Evolutionary conservation across 2,329 filamentous ascomycete genomes (phyloP).

Genomic region (Corynespora cassiicola): DNA sequence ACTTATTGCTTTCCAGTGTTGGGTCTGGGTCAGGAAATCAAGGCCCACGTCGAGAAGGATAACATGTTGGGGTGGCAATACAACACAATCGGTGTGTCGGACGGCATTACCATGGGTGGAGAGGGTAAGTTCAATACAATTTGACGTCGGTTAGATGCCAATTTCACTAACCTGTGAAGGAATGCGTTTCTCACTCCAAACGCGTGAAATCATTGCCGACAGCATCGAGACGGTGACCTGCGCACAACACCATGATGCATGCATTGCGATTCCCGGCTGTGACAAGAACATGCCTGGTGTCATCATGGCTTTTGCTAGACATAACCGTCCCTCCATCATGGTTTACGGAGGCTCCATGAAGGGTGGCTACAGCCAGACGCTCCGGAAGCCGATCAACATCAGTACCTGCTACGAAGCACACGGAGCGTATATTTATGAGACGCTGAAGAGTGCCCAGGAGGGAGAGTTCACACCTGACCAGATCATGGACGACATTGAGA

Average conservation of each 20-base stretch:
- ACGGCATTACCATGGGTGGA: constrained; percentile 94
- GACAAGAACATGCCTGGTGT: constrained; percentile 98
- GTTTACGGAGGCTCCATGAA: constrained; percentile 92
- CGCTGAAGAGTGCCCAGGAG: constrained; percentile 72
- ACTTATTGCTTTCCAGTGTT: constrained; percentile 63
- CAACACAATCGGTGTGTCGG: constrained; percentile 87
- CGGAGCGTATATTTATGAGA: constrained; percentile 81
- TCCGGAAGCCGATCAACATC: constrained; percentile 84
- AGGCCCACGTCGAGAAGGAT: constrained; percentile 78
- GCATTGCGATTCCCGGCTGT: constrained; percentile 90
- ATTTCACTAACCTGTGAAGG: constrained; percentile 57
- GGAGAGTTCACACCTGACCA: constrained; percentile 74
- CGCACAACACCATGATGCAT: constrained; percentile 91
- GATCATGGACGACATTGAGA: constrained; percentile 83
- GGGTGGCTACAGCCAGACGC: constrained; percentile 79
- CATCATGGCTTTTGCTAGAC: constrained; percentile 86
- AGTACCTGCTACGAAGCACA: constrained; percentile 87
- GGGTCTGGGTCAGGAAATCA: constrained; percentile 86
- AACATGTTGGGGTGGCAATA: constrained; percentile 95
- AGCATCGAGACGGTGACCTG: constrained; percentile 92
- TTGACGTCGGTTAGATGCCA: neutral
- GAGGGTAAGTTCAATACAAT: constrained; percentile 64
- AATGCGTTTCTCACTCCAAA: constrained; percentile 93
- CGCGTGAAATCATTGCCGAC: constrained; percentile 90
- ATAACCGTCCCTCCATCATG: constrained; percentile 93